Evolutionary conservation across 306 rosid species (phyloP).

Genomic region (Castanopsis chinensis): DNA sequence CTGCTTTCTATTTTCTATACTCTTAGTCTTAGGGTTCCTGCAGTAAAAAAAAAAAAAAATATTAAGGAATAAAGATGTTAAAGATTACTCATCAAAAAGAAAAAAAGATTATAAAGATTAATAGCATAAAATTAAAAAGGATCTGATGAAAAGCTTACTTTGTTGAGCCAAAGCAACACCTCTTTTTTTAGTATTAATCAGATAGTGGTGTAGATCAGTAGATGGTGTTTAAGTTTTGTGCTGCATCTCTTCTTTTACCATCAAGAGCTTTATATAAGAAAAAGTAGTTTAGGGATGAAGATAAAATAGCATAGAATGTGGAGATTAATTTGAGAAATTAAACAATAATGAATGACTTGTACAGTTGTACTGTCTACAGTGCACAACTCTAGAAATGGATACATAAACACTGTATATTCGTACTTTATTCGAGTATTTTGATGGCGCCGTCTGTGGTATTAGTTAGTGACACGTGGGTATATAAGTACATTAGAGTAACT

Average conservation of each 20-base stretch:
- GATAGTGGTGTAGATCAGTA: neutral
- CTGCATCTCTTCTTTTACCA: slow-evolving; percentile 17
- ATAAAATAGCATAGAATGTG: neutral
- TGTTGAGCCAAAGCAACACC: slow-evolving; percentile 13
- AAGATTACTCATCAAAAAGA: neutral
- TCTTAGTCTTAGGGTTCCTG: slow-evolving; percentile 55
- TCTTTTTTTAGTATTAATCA: neutral
- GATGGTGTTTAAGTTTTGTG: slow-evolving; percentile 19
- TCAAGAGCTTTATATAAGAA: slow-evolving; percentile 5
- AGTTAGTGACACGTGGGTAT: slow-evolving; percentile 32
- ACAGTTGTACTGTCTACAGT: slow-evolving; percentile 17
- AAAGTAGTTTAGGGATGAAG: slow-evolving; percentile 1
- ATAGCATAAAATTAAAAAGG: slow-evolving; percentile 1
- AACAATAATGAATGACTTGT: slow-evolving; percentile 11
- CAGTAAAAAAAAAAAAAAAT: neutral
- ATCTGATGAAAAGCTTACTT: slow-evolving; percentile 29
- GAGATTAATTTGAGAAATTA: slow-evolving; percentile 12
- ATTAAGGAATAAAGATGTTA: neutral
- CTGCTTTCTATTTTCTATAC: neutral
- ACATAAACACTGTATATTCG: neutral
- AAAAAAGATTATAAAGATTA: neutral
- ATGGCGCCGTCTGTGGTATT: slow-evolving; percentile 36
- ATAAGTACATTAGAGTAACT: neutral
- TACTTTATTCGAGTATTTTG: slow-evolving; percentile 18
- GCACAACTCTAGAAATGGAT: slow-evolving; percentile 12